Base-by-base conservation (phyloP, 2,329 filamentous ascomycete species). In the Sporothrix mexicana region DNA sequence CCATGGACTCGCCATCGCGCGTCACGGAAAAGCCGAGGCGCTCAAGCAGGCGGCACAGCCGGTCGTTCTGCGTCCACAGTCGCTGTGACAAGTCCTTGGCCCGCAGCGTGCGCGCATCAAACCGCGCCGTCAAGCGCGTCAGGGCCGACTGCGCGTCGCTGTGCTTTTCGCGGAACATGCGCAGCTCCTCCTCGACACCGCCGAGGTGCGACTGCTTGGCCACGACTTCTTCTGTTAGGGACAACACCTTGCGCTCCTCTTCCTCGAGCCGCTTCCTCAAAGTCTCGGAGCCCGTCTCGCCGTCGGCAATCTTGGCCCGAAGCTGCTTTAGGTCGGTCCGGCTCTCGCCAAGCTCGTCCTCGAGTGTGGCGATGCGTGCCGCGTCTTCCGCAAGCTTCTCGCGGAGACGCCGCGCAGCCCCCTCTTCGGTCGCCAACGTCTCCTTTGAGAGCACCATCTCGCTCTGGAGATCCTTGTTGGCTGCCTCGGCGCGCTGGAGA, bases 31-130 rank as follows among this genome's bases (percentile, higher is more conserved):
- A 97, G 13, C 95, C 95, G 4, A 98, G 86, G 43, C 94, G 89
- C 79, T 98, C 95, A 0, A 99, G 85, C 66, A 99, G 88, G 69
- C 92, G 90, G 73, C 89, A 88, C n/a, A 98, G 85, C 30, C 93
- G 91, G 77, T 97, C 93, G 75, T 96, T 95, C 74, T 97, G 93
- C 1, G 90, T 87, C 79, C 93, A 97, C 3, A 98, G 85, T 72
- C 91, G 90, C 78, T 94, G 92, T 0, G 94, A 97, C 13, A 98
- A 84, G 75, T 98, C 93, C 79, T 93, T 94, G 5, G 93, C 91
- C 75, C 91, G 91, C 70, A 86, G 84, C 55, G 92, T 91, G 62
- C 94, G 92, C 62, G 88, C 86, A 59, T 94, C 90, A 64, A 93
- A 88, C 69, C 90, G 88, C 30, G 83, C 83, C 17, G 84, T 84